Percentiles rank a stretch among this genome's conserved stretches.
These are phyloP conservation scores for Phialophora verrucosa DNA, from an alignment of 2,329 filamentous ascomycete genomes.

Conservation along the genomic window DNA sequence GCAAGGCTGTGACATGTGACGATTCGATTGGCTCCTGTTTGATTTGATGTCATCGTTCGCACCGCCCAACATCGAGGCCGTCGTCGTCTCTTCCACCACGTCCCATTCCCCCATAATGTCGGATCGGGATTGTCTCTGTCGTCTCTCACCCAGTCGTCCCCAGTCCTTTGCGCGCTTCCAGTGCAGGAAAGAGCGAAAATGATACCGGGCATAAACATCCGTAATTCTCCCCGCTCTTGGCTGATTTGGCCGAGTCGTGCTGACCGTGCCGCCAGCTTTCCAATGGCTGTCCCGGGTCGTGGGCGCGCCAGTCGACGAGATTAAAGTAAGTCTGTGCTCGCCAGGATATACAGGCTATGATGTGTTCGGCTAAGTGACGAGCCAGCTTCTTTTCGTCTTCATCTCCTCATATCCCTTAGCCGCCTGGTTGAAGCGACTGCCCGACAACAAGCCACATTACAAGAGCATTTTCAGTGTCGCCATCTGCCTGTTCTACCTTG, in stretches of 20 bases:
- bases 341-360: not conserved
- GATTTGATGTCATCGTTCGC: slow-evolving; percentile 6
- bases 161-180: not conserved
- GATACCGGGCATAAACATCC: slow-evolving; percentile 68
- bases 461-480: slow-evolving; percentile 89
- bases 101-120: not conserved
- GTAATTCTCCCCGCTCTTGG: slow-evolving; percentile 49
- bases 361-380: not conserved
- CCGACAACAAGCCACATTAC: slow-evolving; percentile 78
- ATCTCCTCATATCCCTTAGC: slow-evolving; percentile 91
- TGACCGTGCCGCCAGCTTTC: slow-evolving; percentile 59
- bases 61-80: not conserved
- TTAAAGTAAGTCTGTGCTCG: slow-evolving; percentile 61
- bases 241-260: slow-evolving; percentile 13
- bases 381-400: slow-evolving; percentile 78
- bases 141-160: slow-evolving; percentile 11
- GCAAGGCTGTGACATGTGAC: slow-evolving; percentile 10
- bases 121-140: not conserved
- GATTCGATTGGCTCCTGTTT: not conserved
- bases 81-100: not conserved
- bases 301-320: slow-evolving; percentile 69
- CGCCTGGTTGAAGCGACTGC: slow-evolving; percentile 84
- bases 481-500: slow-evolving; percentile 84
- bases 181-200: slow-evolving; percentile 49
- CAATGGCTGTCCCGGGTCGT: slow-evolving; percentile 61